Evolutionary conservation across 2,329 filamentous ascomycete genomes (phyloP), one percentile per base, ranked within the genome.

Genomic region (Aspergillus tubingensis): DNA sequence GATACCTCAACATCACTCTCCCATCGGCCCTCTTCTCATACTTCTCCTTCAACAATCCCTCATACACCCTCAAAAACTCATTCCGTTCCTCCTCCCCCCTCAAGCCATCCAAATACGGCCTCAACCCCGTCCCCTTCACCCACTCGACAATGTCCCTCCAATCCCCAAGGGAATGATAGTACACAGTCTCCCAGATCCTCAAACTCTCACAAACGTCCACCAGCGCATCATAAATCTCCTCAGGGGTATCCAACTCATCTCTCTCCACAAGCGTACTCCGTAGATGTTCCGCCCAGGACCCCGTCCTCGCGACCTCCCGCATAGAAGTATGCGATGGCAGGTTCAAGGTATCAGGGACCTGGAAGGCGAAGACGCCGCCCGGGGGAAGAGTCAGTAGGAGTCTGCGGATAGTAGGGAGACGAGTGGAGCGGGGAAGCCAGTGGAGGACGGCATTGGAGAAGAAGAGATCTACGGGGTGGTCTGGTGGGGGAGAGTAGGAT

Each of bases 371-470:
- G 0, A 83, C 80, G 30, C 80, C 81, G 2, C 84, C 83, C 0
- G 76, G 53, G 0, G 65, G 50, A 39, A 82, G 77, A 0, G 69
- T 68, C 0, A 67, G 21, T 2, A 88, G 70, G 2, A 86, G 70
- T 0, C 76, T 71, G 8, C 69, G 72, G 4, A 87, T 72, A 1
- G 80, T 75, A 0, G 73, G 70, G 6, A 87, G 74, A 0, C 84
- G 82, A 0, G 77, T 67, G 0, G 68, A 65, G 1, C 61, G 62
- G 0, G 78, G 74, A 3, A 88, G 72, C 85, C 85, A 88, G 59
- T 88, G 85, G 59, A 87, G 81, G 2, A 84, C 83, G 0, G 85
- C 85, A 59, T 87, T 88, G 50, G 80, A 81, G 66, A 85, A 85
- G 51, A 85, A 70, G 0, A 88, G 67, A 47, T 84, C 80, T 2